Percentiles rank a stretch among this genome's conserved stretches.
phyloP scores from a whole-genome alignment of 2,329 filamentous ascomycete genomes.

The Coniochaeta sp. region DNA sequence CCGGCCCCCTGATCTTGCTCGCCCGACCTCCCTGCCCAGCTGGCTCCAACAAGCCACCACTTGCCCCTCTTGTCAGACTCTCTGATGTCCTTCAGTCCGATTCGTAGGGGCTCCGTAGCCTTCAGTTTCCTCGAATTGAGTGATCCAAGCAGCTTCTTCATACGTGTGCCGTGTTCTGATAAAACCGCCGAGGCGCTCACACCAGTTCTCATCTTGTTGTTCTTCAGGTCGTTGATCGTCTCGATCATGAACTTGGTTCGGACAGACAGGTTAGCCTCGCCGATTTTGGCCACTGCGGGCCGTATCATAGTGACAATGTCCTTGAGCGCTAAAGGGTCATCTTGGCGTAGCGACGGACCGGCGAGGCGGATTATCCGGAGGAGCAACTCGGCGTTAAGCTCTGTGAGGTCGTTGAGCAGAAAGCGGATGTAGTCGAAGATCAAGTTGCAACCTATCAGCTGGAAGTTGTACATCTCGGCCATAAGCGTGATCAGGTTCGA shows the following conservation, averaged over 20 bases:
- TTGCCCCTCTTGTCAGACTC: slow-evolving; percentile 83
- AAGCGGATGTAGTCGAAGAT: slow-evolving; percentile 87
- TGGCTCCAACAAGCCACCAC: slow-evolving; percentile 98
- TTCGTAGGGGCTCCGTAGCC: slow-evolving; percentile 71
- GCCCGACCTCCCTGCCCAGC: slow-evolving; percentile 53
- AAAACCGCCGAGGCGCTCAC: slow-evolving; percentile 63
- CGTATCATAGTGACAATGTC: slow-evolving; percentile 79
- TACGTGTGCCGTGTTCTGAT: slow-evolving; percentile 75
- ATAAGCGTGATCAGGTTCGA: slow-evolving; percentile 77
- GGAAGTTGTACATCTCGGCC: slow-evolving; percentile 85
- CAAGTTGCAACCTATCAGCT: slow-evolving; percentile 73
- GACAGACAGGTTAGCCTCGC: slow-evolving; percentile 67
- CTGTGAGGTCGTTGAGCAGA: slow-evolving; percentile 67
- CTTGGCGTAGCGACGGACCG: slow-evolving; percentile 76
- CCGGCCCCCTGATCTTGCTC: slow-evolving; percentile 6
- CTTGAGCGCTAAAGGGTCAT: slow-evolving; percentile 82
- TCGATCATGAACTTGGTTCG: slow-evolving; percentile 98
- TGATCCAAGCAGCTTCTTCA: slow-evolving; percentile 81
- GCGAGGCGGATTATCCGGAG: slow-evolving; percentile 76
- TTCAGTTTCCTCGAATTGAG: slow-evolving; percentile 63
- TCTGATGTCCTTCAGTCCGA: slow-evolving; percentile 74
- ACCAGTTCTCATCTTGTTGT: slow-evolving; percentile 79
- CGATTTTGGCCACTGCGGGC: slow-evolving; percentile 59
- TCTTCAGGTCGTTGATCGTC: slow-evolving; percentile 88
- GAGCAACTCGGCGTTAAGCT: slow-evolving; percentile 82